These are phyloP conservation scores for Colletotrichum zoysiae DNA, from an alignment of 2,329 filamentous ascomycete genomes.

Conservation along the genomic window DNA sequence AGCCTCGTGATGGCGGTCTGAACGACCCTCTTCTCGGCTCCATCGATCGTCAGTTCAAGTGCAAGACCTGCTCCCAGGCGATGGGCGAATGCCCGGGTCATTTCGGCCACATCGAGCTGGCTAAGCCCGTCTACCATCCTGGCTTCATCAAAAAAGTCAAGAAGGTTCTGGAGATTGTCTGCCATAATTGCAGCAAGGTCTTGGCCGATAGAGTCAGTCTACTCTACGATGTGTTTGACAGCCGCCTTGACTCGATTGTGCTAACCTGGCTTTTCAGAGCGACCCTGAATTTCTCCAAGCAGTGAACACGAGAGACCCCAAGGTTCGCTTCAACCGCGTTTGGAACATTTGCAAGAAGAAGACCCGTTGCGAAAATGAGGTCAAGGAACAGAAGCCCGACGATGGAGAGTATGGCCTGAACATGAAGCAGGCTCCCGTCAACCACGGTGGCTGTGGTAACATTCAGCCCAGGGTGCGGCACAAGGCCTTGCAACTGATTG, in stretches of 20 bases:
- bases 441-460: slow-evolving; percentile 95
- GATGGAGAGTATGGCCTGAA: slow-evolving; percentile 72
- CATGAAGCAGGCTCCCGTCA: slow-evolving; percentile 68
- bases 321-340: slow-evolving; percentile 91
- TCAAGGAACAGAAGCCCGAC: slow-evolving; percentile 76
- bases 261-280: slow-evolving; percentile 77
- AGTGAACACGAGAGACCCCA: slow-evolving; percentile 88
- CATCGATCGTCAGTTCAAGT: slow-evolving; percentile 95
- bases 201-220: slow-evolving; percentile 97
- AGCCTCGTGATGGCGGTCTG: slow-evolving; percentile 89
- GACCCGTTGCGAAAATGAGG: slow-evolving; percentile 84
- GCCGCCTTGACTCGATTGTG: slow-evolving; percentile 65
- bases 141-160: slow-evolving; percentile 99
- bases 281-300: slow-evolving; percentile 87
- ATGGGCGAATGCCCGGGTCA: slow-evolving; percentile 98
- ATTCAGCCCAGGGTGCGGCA: slow-evolving; percentile 88
- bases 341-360: slow-evolving; percentile 94
- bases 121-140: slow-evolving; percentile 92
- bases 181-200: slow-evolving; percentile 98
- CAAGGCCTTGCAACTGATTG: slow-evolving; percentile 85
- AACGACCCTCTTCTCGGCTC: slow-evolving; percentile 97
- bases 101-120: slow-evolving; percentile 98
- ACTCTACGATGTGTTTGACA: slow-evolving; percentile 65
- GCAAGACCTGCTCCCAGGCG: slow-evolving; percentile 94
- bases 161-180: slow-evolving; percentile 98